Evolutionary conservation across 1,284 basidiomycete genomes (phyloP).

Genomic region (Microbotryum violaceum): DNA sequence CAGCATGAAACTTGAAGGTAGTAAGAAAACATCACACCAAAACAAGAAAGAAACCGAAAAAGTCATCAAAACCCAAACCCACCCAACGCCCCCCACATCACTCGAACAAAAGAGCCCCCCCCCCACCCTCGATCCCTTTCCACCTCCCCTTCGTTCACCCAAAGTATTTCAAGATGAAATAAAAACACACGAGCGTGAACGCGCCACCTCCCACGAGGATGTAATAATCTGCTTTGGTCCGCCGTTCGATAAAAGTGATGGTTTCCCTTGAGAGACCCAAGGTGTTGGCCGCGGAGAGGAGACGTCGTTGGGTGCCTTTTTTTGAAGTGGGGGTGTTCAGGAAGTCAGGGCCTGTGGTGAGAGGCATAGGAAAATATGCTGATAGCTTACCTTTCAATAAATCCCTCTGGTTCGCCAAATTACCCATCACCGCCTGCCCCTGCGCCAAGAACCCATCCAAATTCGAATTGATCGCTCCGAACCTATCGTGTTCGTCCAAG

Average conservation of each 20-base stretch:
- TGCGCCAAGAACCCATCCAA: conserved; percentile 85
- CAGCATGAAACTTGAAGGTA: too few species aligned
- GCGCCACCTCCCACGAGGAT: conserved; percentile 75
- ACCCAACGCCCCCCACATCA: too few species aligned
- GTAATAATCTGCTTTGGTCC: conserved; percentile 80
- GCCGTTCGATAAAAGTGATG: conserved; percentile 87
- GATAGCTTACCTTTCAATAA: conserved; percentile 60
- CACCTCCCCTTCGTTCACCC: conserved; percentile 47
- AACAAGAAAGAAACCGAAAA: too few species aligned
- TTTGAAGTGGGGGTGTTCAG: not conserved
- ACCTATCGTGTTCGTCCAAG: conserved; percentile 74
- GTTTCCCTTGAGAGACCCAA: conserved; percentile 83
- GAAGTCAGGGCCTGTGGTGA: too few species aligned
- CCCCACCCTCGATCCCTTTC: too few species aligned
- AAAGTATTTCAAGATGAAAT: conserved; percentile 77
- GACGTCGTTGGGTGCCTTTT: conserved; percentile 61
- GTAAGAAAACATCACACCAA: too few species aligned
- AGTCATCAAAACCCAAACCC: too few species aligned
- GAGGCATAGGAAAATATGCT: too few species aligned
- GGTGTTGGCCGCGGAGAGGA: conserved; percentile 84
- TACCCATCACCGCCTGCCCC: conserved; percentile 78
- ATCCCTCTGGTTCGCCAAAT: conserved; percentile 79
- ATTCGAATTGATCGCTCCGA: conserved; percentile 66
- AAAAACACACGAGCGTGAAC: conserved; percentile 86
- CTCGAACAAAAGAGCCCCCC: too few species aligned